These are phyloP conservation scores for Pisolithus orientalis DNA, from an alignment of 768 basidiomycete genomes.

Conservation along the genomic window DNA sequence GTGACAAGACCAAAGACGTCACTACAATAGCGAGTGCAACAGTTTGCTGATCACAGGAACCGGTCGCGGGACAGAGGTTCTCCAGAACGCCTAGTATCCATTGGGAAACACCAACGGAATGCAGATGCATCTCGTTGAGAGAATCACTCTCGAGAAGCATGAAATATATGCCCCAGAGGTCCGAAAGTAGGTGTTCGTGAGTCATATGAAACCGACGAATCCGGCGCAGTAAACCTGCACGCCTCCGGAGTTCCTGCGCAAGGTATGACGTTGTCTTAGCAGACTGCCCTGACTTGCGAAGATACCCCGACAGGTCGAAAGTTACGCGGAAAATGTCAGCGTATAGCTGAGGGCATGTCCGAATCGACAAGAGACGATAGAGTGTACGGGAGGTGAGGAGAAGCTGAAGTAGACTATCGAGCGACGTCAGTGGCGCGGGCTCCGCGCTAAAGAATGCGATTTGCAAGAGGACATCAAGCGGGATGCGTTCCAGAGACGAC, in stretches of 20 bases:
- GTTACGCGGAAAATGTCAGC: constrained; percentile 45
- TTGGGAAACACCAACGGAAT: constrained; percentile 32
- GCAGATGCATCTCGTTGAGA: constrained; percentile 42
- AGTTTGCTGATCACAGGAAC: constrained; percentile 9
- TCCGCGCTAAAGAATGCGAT: constrained; percentile 45
- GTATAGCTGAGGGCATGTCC: constrained; percentile 47
- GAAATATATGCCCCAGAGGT: constrained; percentile 52
- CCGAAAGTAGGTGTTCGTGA: constrained; percentile 27
- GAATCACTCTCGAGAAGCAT: constrained; percentile 56
- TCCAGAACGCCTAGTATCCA: constrained; percentile 22
- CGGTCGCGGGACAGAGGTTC: constrained; percentile 3
- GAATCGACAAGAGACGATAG: constrained; percentile 36
- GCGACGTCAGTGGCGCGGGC: constrained; percentile 32
- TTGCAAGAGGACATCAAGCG: constrained; percentile 51
- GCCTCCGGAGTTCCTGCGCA: constrained; percentile 41
- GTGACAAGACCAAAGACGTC: constrained; percentile 30
- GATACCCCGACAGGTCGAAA: constrained; percentile 37
- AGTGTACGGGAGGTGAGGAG: constrained; percentile 41
- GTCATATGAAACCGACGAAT: constrained; percentile 31
- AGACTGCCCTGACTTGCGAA: constrained; percentile 22
- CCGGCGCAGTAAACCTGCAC: constrained; percentile 44
- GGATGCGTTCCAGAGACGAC: constrained; percentile 42
- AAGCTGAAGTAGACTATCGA: constrained; percentile 37
- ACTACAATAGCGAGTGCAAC: constrained; percentile 26
- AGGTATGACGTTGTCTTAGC: constrained; percentile 34